Percentiles rank a stretch among this genome's conserved stretches.
Evolutionary conservation across 495 filamentous ascomycete species (phyloP).

Genomic region (Hyaloscypha hepaticicola): DNA sequence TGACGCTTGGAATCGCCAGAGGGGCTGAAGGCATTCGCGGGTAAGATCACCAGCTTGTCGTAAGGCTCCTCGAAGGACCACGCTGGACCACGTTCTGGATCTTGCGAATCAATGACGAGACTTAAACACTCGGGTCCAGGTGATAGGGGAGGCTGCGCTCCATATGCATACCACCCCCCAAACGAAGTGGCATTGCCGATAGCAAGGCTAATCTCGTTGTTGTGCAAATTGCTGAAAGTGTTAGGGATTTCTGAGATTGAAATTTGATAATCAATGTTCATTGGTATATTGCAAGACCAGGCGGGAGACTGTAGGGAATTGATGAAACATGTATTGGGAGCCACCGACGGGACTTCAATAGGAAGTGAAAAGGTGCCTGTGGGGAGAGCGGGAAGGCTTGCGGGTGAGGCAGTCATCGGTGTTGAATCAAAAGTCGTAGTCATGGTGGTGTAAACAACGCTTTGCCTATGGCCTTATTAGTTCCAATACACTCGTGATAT

Average conservation of each 20-base stretch:
- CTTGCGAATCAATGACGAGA: conserved; percentile 66
- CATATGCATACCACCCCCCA: conserved; percentile 56
- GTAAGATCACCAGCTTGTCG: conserved; percentile 80
- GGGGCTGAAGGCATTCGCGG: conserved; percentile 47
- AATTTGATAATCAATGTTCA: conserved; percentile 10
- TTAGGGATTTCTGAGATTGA: conserved; percentile 10
- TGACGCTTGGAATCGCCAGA: conserved; percentile 19
- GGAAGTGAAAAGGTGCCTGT: conserved; percentile 66
- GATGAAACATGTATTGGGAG: conserved; percentile 64
- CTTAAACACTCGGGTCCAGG: conserved; percentile 47
- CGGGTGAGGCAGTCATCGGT: conserved; percentile 56
- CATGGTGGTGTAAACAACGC: conserved; percentile 40
- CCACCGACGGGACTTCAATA: conserved; percentile 50
- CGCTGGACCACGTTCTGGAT: conserved; percentile 65
- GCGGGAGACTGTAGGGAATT: conserved; percentile 57
- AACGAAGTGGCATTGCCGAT: conserved; percentile 24
- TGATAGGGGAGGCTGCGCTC: conserved; percentile 68
- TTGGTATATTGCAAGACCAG: conserved; percentile 61
- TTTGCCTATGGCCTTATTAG: conserved; percentile 28
- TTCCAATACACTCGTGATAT: not conserved
- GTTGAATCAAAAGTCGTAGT: conserved; percentile 64
- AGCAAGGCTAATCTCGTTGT: conserved; percentile 26
- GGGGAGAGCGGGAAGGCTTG: conserved; percentile 57
- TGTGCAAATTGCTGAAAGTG: conserved; percentile 3
- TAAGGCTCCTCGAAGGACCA: conserved; percentile 70